Evolutionary conservation across 106 monocot species (phyloP), one percentile per base, ranked within the genome.

Genomic region (Alisma plantagoaquatica): DNA sequence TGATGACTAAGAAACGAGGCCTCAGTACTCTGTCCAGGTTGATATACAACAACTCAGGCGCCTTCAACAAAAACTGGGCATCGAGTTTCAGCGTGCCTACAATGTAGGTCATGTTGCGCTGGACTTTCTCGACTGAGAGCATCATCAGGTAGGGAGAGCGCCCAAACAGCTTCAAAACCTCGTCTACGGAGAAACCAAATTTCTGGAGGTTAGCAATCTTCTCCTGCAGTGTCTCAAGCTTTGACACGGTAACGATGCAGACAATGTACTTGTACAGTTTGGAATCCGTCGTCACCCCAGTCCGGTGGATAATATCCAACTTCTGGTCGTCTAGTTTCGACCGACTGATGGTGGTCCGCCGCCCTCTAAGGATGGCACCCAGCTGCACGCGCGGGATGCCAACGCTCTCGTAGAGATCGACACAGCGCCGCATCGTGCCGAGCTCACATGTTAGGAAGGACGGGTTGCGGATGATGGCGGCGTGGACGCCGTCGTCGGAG

Each of bases 101-200:
- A n/a, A 72, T 8, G 64, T 43, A 72, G 24, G 72, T 64, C 72
- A 72, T 64, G 58, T 72, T 72, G 12, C 72, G 41, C 42, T 65
- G 72, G 4, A 72, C 43, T 51, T 65, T 72, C 17, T 72, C 72
- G 22, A 52, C 27, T 24, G 72, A 72, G 51, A 65, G 64, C 31
- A 52, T 64, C 25, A 72, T 57, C 22, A 65, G 8, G 54, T 58
- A 57, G 42, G 72, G 64, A 7, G 49, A 32, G 9, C 64, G 57
- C 43, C 61, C 72, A 50, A 72, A 72, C 15, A 72, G 47, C 0
- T 10, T 15, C 52, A 72, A 23, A 17, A 65, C 64, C 30, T 72
- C 43, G 23, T 72, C 72, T 10, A 7, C 4, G 11, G 58, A 33
- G 30, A 72, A 45, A 6, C 57, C 64, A 45, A 58, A 64, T 43